phyloP scores from a whole-genome alignment of 495 filamentous ascomycete species.

The Corynascus novoguineensis region DNA sequence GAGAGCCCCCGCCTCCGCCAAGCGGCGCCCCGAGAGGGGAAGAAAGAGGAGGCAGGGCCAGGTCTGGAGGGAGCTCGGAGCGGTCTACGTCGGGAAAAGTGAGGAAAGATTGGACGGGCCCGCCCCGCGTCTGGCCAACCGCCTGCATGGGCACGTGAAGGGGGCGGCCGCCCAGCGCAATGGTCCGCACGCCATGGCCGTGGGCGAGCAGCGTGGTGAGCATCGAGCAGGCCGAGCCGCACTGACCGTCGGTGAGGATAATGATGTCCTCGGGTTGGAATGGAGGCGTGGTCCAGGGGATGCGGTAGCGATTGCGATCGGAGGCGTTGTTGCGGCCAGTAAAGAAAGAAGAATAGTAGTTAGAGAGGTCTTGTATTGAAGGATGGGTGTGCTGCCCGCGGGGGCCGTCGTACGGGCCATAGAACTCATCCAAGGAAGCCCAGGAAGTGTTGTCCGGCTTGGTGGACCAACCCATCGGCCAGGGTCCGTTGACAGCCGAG shows the following conservation, averaged over 20 bases:
- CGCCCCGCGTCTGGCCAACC: slow-evolving; percentile 56
- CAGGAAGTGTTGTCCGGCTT: not conserved
- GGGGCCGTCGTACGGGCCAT: not conserved
- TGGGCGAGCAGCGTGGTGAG: slow-evolving; percentile 52
- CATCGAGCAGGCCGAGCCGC: slow-evolving; percentile 59
- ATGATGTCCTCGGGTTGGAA: slow-evolving; percentile 37
- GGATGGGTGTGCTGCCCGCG: slow-evolving; percentile 5
- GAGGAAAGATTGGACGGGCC: slow-evolving; percentile 20
- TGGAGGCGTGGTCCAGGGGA: slow-evolving; percentile 1
- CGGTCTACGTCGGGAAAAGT: not conserved
- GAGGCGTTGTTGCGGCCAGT: not conserved
- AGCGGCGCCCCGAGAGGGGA: too few relatives aligned
- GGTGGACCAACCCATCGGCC: not conserved
- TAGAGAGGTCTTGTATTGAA: not conserved
- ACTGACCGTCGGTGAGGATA: slow-evolving; percentile 55
- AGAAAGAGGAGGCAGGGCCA: not conserved
- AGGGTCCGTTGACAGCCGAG: not conserved
- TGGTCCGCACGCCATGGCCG: slow-evolving; percentile 52
- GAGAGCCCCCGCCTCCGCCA: not conserved
- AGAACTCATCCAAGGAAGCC: slow-evolving; percentile 6
- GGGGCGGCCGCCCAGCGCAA: slow-evolving; percentile 58
- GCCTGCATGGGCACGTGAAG: slow-evolving; percentile 54
- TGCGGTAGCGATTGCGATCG: not conserved
- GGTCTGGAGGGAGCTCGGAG: not conserved
- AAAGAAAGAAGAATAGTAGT: not conserved